Base-by-base conservation (phyloP, 805 yeast species). In the Wickerhamiella qilinensis region DNA sequence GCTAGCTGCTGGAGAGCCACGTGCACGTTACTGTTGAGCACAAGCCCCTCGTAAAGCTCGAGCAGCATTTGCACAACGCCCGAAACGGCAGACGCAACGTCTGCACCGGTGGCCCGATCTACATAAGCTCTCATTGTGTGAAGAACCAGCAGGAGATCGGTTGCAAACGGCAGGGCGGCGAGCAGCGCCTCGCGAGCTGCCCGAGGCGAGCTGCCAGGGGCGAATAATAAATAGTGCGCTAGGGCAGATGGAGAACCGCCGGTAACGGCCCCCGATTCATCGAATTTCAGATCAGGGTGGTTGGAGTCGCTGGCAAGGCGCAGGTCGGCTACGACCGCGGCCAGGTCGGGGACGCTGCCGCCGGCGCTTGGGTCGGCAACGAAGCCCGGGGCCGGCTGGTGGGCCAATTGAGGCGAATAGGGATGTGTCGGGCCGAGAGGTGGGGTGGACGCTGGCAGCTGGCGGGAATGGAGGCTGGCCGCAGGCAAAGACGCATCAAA, bases 151-250 rank as follows among this genome's bases (percentile, higher is more conserved):
- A 30, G 17, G 20, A 30, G 8, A 17, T 30, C 21, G 5, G 33
- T 14, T 6, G n/a, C 8, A n/a, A 30, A 30, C 4, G 33, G 33
- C n/a, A 30, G 12, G 9, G 33, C 33, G 20, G 21, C 12, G n/a
- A n/a, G n/a, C n/a, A n/a, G n/a, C 9, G 21, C 20, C 14, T 8
- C 38, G 6, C 32, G 24, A 11, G 8, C 33, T 4, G 21, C 17
- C 11, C 18, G 33, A 7, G 14, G 16, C 24, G 9, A 12, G 15
- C 55, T 60, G 16, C 61, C 51, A 3, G 70, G 66, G 42, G 67
- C 67, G 54, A 75, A 76, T 14, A 84, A 54, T 20, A 82, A 61
- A 3, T 80, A 69, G 57, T 86, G 96, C 40, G 86, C 72, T 28
- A 85, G 64, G 34, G 85, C 70, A 54, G 85, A 95, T 9, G 71